A percentile compares a stretch with the other conserved stretches of the same genome.
phyloP scores from a whole-genome alignment of 306 rosid species.

The Quillaja saponaria region DNA sequence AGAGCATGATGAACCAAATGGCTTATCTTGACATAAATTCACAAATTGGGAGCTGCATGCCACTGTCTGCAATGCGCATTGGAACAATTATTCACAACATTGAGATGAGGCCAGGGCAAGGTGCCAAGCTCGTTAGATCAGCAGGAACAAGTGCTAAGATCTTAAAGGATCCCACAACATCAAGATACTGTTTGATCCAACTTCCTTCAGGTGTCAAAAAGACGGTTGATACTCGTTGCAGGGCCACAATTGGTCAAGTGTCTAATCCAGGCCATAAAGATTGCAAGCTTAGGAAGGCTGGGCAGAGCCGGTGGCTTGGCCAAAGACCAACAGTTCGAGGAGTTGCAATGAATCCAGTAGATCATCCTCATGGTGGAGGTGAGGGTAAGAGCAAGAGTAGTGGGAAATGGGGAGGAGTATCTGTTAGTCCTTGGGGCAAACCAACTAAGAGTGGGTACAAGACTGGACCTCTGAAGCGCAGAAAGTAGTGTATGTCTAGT shows the following conservation, averaged over 20 bases:
- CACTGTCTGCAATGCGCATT: slow-evolving; percentile 73
- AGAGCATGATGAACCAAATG: slow-evolving; percentile 53
- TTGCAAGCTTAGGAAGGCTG: slow-evolving; percentile 73
- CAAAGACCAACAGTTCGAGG: slow-evolving; percentile 76
- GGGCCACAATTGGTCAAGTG: slow-evolving; percentile 75
- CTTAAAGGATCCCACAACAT: slow-evolving; percentile 69
- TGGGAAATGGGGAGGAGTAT: slow-evolving; percentile 52
- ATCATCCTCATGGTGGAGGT: slow-evolving; percentile 95
- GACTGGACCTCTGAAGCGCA: slow-evolving; percentile 72
- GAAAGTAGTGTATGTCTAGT: slow-evolving; percentile 33
- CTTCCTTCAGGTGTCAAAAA: slow-evolving; percentile 73
- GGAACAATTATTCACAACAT: slow-evolving; percentile 88
- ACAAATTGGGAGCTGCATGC: slow-evolving; percentile 84
- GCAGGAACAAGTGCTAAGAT: slow-evolving; percentile 88
- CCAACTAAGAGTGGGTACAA: slow-evolving; percentile 80
- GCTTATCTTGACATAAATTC: slow-evolving; percentile 72
- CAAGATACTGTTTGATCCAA: slow-evolving; percentile 53
- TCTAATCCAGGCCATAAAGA: slow-evolving; percentile 77
- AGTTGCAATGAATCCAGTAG: slow-evolving; percentile 87
- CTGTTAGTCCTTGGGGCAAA: slow-evolving; percentile 84
- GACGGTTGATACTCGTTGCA: slow-evolving; percentile 65
- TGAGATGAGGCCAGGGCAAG: slow-evolving; percentile 83
- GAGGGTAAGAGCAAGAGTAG: slow-evolving; percentile 82
- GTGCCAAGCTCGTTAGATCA: slow-evolving; percentile 84
- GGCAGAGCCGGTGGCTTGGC: slow-evolving; percentile 81